Base-by-base conservation (phyloP, 2,329 filamentous ascomycete genomes). In the Aspergillus spinulosporus region DNA sequence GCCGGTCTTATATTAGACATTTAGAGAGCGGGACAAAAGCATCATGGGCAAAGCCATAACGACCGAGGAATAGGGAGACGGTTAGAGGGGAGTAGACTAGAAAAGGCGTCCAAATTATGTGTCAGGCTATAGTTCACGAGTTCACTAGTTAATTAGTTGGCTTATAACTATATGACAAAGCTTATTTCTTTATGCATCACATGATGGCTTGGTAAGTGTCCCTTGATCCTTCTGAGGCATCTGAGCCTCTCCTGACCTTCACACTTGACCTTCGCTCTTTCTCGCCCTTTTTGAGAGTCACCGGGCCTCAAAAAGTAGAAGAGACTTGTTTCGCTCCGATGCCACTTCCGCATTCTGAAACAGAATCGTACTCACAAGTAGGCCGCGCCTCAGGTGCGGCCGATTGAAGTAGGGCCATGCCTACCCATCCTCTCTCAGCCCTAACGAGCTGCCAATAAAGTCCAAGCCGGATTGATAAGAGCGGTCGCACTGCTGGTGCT, bases 391-490 rank as follows among this genome's bases (percentile, higher is more conserved):
- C 11, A 37, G 7, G 32, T 15, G 34, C 28, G 32, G 15, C 26
- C 14, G 31, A 6, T 45, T 40, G 40, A 45, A 31, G 36, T 21
- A 36, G 8, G 15, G 26, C 28, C 40, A 26, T 51, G 49, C 49
- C 37, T 44, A 7, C 29, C 6, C 37, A 26, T 26, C 36, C 11
- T 21, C 2, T 28, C 37, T n/a, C 9, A 48, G 52, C 52, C 52
- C 44, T 49, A 37, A 53, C 34, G 51, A 43, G 44, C 21, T 21
- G 21, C 21, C 29, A 54, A 54, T 48, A 43, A 54, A 6, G 21
- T 21, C 21, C 21, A 21, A 21, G 21, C 29, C 15, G 14, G 52
- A 31, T 5, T n/a, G 11, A 29, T 14, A 29, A 36, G 29, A 36
- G 5, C 28, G 42, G 6, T 11, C 28, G 29, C 52, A 52, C 47